phyloP scores from a whole-genome alignment of 768 basidiomycete genomes.

The Boletales sp. region DNA sequence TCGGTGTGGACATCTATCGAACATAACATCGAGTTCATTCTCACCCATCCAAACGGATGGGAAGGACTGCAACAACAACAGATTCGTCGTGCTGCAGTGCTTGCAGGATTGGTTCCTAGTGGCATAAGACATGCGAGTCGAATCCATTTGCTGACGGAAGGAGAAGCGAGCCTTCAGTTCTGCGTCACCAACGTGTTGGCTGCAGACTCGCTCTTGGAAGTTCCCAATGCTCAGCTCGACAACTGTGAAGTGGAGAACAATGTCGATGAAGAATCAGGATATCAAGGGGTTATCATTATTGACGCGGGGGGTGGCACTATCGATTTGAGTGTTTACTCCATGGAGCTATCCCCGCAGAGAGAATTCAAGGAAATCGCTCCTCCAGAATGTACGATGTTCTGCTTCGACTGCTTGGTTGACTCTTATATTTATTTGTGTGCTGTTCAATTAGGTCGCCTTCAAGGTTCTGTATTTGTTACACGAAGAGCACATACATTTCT shows the following conservation, averaged over 20 bases:
- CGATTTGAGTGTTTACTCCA: constrained; percentile 37
- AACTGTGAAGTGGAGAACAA: background rate
- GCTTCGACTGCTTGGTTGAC: background rate
- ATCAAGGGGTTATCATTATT: constrained; percentile 38
- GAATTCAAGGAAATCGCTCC: constrained; percentile 34
- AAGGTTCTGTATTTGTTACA: constrained; percentile 38
- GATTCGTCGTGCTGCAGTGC: constrained; percentile 23
- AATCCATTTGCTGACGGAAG: constrained; percentile 25
- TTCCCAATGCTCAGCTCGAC: background rate
- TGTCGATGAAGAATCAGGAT: constrained; percentile 19
- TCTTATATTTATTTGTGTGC: background rate
- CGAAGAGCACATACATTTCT: constrained; percentile 26
- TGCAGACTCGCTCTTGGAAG: constrained; percentile 21
- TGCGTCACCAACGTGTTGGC: constrained; percentile 42
- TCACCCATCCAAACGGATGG: constrained; percentile 33
- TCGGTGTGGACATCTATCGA: constrained; percentile 23
- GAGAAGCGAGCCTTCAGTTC: constrained; percentile 26
- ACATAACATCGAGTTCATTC: constrained; percentile 18
- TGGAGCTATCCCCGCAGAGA: constrained; percentile 16
- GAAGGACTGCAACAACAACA: constrained; percentile 28
- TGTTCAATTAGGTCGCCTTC: constrained; percentile 29
- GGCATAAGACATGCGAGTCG: constrained; percentile 2
- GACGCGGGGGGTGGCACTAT: constrained; percentile 43
- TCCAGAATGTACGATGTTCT: constrained; percentile 23
- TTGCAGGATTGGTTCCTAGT: constrained; percentile 23